phyloP scores from a whole-genome alignment of 225 moss, liverwort and hornwort species.

The Antitrichia curtipendula region DNA sequence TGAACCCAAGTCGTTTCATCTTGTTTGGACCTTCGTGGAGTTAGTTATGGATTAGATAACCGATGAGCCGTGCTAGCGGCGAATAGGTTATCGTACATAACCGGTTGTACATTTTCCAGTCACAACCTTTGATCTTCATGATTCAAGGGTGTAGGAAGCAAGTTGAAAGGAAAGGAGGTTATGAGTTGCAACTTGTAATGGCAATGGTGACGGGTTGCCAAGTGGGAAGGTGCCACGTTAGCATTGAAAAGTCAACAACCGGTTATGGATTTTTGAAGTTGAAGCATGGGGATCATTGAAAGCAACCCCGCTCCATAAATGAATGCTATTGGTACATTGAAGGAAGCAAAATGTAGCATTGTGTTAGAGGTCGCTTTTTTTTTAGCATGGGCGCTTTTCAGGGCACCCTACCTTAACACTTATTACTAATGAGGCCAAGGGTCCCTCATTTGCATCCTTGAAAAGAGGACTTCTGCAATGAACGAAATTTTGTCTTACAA shows the following conservation, averaged over 20 bases:
- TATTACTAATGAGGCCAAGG: background rate
- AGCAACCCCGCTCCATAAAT: rapidly evolving
- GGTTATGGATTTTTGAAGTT: background rate
- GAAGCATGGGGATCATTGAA: rapidly evolving
- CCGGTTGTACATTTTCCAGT: too few relatives aligned
- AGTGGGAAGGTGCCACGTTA: too few relatives aligned
- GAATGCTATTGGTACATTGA: background rate
- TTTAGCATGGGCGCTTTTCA: too few relatives aligned
- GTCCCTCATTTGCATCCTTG: background rate
- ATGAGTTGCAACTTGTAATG: too few relatives aligned
- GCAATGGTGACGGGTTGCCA: too few relatives aligned
- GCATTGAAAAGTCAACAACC: too few relatives aligned
- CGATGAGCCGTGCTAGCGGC: too few relatives aligned
- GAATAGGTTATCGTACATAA: too few relatives aligned
- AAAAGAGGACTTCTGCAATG: rapidly evolving
- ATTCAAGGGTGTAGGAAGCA: too few relatives aligned
- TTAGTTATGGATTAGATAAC: rapidly evolving
- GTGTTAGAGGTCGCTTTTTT: rapidly evolving
- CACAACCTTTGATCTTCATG: too few relatives aligned
- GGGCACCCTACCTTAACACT: background rate
- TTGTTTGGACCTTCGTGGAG: background rate
- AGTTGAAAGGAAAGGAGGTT: too few relatives aligned
- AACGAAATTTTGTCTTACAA: background rate
- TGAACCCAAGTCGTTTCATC: background rate
- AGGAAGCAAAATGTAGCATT: background rate